Conservation (phyloP, 208 protist species). For the Crithidia sp. region DNA sequence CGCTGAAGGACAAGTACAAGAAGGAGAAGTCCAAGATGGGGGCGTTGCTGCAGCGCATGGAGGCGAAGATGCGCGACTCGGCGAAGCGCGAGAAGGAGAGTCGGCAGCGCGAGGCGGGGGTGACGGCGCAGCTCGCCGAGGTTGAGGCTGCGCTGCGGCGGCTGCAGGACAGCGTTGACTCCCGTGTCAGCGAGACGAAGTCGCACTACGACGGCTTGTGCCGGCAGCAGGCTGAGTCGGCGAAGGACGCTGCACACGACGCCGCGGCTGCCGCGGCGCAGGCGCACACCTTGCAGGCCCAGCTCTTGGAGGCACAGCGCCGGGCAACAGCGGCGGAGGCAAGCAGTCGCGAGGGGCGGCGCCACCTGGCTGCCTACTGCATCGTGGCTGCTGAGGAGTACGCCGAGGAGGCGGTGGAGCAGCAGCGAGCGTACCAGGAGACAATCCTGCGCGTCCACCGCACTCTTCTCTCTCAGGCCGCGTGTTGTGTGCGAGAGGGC, state of each 20-base stretch:
- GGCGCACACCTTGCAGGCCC: slow-evolving; percentile 22
- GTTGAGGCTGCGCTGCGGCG: slow-evolving; percentile 32
- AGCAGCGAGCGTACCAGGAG: slow-evolving; percentile 26
- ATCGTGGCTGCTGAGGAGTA: slow-evolving; percentile 28
- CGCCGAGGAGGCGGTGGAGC: slow-evolving; percentile 38
- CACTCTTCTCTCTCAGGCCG: slow-evolving; percentile 16
- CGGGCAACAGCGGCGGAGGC: slow-evolving; percentile 16
- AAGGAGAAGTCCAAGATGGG: slow-evolving; percentile 71
- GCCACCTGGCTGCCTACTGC: slow-evolving; percentile 12
- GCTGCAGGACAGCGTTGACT: slow-evolving; percentile 32
- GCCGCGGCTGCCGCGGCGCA: slow-evolving; percentile 32
- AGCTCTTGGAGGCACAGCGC: slow-evolving; percentile 37
- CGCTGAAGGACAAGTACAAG: slow-evolving; percentile 60
- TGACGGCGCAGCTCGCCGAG: slow-evolving; percentile 34
- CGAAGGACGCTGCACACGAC: slow-evolving; percentile 32
- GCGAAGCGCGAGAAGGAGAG: slow-evolving; percentile 46
- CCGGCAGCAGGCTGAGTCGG: slow-evolving; percentile 38
- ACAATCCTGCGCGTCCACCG: slow-evolving; percentile 19
- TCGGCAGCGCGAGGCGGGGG: slow-evolving; percentile 37
- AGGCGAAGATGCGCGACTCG: slow-evolving; percentile 40
- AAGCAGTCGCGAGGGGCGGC: slow-evolving; percentile 32
- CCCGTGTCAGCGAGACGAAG: slow-evolving; percentile 33
- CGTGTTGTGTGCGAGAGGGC: slow-evolving; percentile 16
- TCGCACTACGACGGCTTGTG: slow-evolving; percentile 36
- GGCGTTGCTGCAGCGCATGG: slow-evolving; percentile 47